phyloP scores from a whole-genome alignment of 2,329 filamentous ascomycete species.

The Dissoconium aciculare region DNA sequence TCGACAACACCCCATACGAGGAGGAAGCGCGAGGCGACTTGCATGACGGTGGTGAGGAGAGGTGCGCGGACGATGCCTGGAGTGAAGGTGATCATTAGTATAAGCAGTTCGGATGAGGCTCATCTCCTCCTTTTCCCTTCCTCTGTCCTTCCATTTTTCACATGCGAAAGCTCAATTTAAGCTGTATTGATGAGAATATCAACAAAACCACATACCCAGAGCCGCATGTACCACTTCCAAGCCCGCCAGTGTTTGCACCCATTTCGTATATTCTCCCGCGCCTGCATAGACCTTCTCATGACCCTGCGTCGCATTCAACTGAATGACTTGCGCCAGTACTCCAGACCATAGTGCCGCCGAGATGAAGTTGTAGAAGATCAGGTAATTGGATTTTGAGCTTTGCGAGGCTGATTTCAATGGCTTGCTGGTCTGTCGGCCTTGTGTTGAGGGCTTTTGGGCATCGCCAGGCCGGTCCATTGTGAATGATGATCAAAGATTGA shows the following conservation, averaged over 20 bases:
- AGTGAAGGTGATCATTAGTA: slow-evolving; percentile 2
- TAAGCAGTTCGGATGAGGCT: background rate
- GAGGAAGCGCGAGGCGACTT: slow-evolving; percentile 73
- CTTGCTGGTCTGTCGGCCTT: slow-evolving; percentile 2
- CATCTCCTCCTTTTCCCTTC: too few relatives aligned
- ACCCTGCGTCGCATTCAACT: slow-evolving; percentile 31
- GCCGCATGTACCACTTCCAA: slow-evolving; percentile 75
- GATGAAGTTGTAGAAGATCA: slow-evolving; percentile 70
- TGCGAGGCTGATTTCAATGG: slow-evolving; percentile 9
- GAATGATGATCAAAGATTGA: background rate
- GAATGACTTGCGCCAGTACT: slow-evolving; percentile 54
- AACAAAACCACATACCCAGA: slow-evolving; percentile 46
- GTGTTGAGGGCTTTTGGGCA: slow-evolving; percentile 12
- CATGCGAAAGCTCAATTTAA: too few relatives aligned
- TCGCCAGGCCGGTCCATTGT: slow-evolving; percentile 17
- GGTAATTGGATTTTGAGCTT: slow-evolving; percentile 39
- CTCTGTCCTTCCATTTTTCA: background rate
- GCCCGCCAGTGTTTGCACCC: slow-evolving; percentile 69
- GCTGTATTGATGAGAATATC: background rate
- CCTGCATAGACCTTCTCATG: slow-evolving; percentile 45
- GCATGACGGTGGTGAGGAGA: slow-evolving; percentile 71
- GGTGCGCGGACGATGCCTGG: slow-evolving; percentile 74
- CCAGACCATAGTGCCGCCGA: slow-evolving; percentile 65
- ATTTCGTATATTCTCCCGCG: slow-evolving; percentile 53
- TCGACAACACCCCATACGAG: slow-evolving; percentile 77